Conservation (phyloP, 2,329 filamentous ascomycete genomes). For the Fusarium graminum region DNA sequence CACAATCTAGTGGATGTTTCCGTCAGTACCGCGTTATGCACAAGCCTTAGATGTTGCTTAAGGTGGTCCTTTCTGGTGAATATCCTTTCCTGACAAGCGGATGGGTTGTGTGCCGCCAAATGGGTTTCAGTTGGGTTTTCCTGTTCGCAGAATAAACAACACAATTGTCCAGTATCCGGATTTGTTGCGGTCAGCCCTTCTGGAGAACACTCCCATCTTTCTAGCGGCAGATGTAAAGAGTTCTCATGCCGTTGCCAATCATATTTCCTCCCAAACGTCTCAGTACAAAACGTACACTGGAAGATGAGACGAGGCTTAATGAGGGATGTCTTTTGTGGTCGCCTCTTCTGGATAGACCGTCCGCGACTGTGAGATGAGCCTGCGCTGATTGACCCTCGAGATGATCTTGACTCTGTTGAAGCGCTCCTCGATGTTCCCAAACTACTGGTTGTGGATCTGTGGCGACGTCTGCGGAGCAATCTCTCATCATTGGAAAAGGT, state of each 20-base stretch:
- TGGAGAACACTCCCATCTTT: constrained; percentile 60
- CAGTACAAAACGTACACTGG: constrained; percentile 62
- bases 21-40: constrained; percentile 57
- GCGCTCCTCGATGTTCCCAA: constrained; percentile 36
- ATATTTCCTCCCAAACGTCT: constrained; percentile 60
- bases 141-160: constrained; percentile 56
- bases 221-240: constrained; percentile 60
- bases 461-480: constrained; percentile 14
- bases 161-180: constrained; percentile 47
- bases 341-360: constrained; percentile 25
- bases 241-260: constrained; percentile 66
- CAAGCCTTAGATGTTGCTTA: constrained; percentile 57
- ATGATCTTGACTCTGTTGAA: constrained; percentile 36
- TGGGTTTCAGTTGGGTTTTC: constrained; percentile 51
- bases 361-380: constrained; percentile 20
- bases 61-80: constrained; percentile 61
- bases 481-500: constrained; percentile 31
- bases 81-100: constrained; percentile 63
- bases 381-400: constrained; percentile 23
- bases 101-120: constrained; percentile 54
- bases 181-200: constrained; percentile 52
- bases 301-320: constrained; percentile 40
- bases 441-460: constrained; percentile 33
- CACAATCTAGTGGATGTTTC: constrained; percentile 48
- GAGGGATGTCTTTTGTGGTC: constrained; percentile 18